These are phyloP conservation scores for Pholiota molesta DNA, from an alignment of 768 basidiomycete species.

Conservation along the genomic window DNA sequence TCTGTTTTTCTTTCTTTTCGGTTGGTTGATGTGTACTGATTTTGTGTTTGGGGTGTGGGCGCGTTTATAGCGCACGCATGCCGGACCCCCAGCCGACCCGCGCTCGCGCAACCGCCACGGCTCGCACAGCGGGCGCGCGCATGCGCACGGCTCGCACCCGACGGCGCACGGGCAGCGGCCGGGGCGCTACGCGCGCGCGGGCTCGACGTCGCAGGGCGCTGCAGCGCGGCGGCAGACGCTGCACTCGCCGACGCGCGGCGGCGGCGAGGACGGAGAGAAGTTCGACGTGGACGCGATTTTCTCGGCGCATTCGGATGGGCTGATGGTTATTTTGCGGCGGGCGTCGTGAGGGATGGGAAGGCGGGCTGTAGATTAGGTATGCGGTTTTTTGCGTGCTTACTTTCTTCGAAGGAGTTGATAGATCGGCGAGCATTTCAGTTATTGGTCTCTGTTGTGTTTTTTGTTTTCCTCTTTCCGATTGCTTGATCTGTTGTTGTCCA, in stretches of 20 bases:
- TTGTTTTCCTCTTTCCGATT: too few relatives aligned
- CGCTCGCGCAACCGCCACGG: neutral
- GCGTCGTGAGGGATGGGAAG: constrained; percentile 30
- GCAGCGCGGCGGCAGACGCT: neutral
- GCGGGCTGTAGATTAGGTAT: neutral
- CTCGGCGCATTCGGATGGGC: constrained; percentile 83
- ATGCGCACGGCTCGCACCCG: neutral
- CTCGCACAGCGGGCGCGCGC: constrained; percentile 6
- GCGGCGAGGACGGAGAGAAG: constrained; percentile 37
- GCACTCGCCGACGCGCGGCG: constrained; percentile 19
- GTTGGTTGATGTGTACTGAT: neutral
- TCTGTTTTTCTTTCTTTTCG: neutral
- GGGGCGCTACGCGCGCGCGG: neutral
- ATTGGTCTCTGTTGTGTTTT: too few relatives aligned
- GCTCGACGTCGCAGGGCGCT: neutral
- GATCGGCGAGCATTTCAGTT: too few relatives aligned
- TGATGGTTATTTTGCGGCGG: constrained; percentile 76
- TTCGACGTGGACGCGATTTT: constrained; percentile 79
- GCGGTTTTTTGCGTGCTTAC: neutral
- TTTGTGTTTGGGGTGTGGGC: neutral
- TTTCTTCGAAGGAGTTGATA: neutral
- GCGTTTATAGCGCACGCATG: constrained; percentile 9
- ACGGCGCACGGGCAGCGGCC: constrained; percentile 2
- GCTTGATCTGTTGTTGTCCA: neutral
- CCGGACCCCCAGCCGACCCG: constrained; percentile 6